Evolutionary conservation across 2,329 filamentous ascomycete species (phyloP), one percentile per base, ranked within the genome.

Genomic region (Cordyceps farinosa): DNA sequence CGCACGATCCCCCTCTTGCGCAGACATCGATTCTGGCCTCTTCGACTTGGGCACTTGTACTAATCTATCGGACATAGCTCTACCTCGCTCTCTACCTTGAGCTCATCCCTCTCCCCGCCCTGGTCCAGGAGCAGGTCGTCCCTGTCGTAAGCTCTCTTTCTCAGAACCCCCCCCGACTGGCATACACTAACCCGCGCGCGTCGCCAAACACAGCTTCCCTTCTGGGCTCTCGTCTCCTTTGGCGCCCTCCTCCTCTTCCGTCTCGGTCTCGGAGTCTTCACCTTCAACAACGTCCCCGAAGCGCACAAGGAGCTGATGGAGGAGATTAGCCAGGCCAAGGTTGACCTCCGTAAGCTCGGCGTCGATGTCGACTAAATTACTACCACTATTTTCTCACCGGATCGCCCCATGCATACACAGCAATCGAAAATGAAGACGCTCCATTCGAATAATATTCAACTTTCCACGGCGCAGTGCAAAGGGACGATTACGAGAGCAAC

Each of bases 231-330:
- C 70, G 90, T 99, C 68, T 88, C 90, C 29, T 93, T 98, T 74
- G 95, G 93, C 77, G 90, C 93, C 66, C 93, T 92, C 78, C 88
- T 99, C 27, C 89, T 99, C 67, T 92, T 90, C 80, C 91, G 92
- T 70, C 89, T 99, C 66, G 95, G 95, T 71, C 90, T 87, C 81
- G 95, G 95, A 67, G 91, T 99, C 70, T 83, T 97, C 74, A 97
- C 92, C 63, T 99, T 99, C 84, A 95, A 97, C 82, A 93, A 98
- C 77, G 92, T 96, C 55, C 93, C 94, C 61, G 85, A 91, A 66
- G 95, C 95, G 59, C 90, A 98, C 78, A 86, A 88, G 74, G 93
- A 97, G 79, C 81, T 99, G 70, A 92, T 95, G 84, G 82, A 80
- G 70, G 90, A 98, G 79, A 95, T 96, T 73, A 84, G 91, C 66